Conservation (phyloP, 2,329 filamentous ascomycete species). For the Aphanoascus verrucosus region DNA sequence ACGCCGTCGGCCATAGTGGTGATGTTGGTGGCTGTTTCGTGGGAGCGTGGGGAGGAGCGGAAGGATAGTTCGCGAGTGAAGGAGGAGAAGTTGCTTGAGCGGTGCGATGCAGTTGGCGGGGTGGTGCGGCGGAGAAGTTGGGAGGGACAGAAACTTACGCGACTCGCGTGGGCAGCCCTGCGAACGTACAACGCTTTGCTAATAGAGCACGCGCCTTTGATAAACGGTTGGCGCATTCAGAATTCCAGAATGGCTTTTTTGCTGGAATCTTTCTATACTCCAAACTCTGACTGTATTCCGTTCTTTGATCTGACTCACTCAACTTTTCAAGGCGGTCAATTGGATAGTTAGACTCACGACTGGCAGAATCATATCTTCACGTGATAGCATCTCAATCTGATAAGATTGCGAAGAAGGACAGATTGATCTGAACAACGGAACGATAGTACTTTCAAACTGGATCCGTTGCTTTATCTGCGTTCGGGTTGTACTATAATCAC, state of each 20-base stretch:
- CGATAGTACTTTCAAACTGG: too few species aligned
- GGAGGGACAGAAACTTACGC: background rate
- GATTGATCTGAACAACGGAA: too few species aligned
- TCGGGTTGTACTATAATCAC: too few species aligned
- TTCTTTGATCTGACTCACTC: background rate
- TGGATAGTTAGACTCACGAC: background rate
- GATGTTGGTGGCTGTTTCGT: conserved; percentile 12
- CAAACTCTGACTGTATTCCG: background rate
- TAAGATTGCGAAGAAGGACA: background rate
- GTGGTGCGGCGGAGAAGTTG: conserved; percentile 13
- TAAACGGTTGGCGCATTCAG: conserved; percentile 14
- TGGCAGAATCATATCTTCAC: conserved; percentile 4
- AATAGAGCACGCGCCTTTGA: conserved; percentile 8
- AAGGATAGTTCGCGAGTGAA: background rate
- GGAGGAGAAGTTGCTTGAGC: background rate
- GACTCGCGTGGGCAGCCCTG: background rate
- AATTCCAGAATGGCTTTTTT: background rate
- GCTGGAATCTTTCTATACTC: background rate
- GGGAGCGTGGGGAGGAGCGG: background rate
- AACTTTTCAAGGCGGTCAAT: conserved; percentile 2
- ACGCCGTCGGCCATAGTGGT: conserved; percentile 26
- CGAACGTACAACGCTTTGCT: background rate
- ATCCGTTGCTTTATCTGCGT: too few species aligned
- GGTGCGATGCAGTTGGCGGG: background rate
- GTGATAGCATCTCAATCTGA: background rate